Base-by-base conservation (phyloP, 371 early-diverging fungal species). In the Capniomyces stellatus region DNA sequence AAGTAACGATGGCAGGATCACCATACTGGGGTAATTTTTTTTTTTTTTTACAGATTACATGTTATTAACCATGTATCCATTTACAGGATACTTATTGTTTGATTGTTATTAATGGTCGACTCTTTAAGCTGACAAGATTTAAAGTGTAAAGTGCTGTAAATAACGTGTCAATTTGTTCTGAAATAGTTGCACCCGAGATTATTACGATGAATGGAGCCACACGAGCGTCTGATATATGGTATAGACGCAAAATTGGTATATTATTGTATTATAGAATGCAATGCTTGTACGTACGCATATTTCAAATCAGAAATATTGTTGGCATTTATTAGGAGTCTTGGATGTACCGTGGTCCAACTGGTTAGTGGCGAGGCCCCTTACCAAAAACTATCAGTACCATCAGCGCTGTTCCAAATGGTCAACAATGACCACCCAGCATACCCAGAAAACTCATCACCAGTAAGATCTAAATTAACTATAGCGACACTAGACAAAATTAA, bases 151-250 rank as follows among this genome's bases (percentile, higher is more conserved):
- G n/a, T n/a, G n/a, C n/a, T n/a, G n/a, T n/a, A n/a, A n/a, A n/a
- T n/a, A n/a, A n/a, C n/a, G n/a, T n/a, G n/a, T n/a, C n/a, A n/a
- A n/a, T n/a, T n/a, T n/a, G n/a, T n/a, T n/a, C n/a, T n/a, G n/a
- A n/a, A n/a, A n/a, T n/a, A n/a, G n/a, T 89, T 75, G 87, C 89
- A 28, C 89, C 89, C 0, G 89, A 89, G 66, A 80, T 89, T 27
- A 78, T 89, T 60, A 82, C 85, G 59, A 71, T 85, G 24, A 69
- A 72, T 44, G 87, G 86, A 18, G 81, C 85, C 3, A 80, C 78
- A 0, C 72, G 83, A 2, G 72, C 81, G 0, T 85, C 88, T 2
- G 89, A 89, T 59, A 84, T 89, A 21, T 89, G 89, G 85, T n/a
- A n/a, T n/a, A n/a, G n/a, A n/a, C n/a, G n/a, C n/a, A n/a, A n/a